A percentile compares a stretch with the other conserved stretches of the same genome.
phyloP scores from a whole-genome alignment of 495 filamentous ascomycete species.

The Podospora pseudocomata region DNA sequence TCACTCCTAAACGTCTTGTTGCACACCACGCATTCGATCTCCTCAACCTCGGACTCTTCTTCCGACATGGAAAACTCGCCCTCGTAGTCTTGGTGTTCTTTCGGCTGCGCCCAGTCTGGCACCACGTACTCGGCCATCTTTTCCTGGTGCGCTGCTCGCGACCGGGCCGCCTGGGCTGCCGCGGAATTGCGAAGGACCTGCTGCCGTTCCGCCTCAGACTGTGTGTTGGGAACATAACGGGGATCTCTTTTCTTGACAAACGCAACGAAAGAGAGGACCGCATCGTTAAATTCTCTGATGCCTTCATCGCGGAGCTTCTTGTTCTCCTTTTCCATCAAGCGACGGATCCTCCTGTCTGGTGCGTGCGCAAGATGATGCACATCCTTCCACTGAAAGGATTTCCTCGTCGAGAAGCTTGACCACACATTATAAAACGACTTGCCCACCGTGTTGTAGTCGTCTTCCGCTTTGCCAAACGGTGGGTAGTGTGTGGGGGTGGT shows the following conservation, averaged over 20 bases:
- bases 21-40: constrained; percentile 88
- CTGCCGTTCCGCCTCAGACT: constrained; percentile 77
- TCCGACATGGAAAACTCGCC: constrained; percentile 44
- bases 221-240: constrained; percentile 62
- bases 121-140: constrained; percentile 61
- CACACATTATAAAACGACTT: constrained; percentile 79
- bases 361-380: constrained; percentile 76
- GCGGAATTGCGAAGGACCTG: constrained; percentile 72
- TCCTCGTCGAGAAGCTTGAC: constrained; percentile 77
- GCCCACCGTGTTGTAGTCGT: constrained; percentile 66
- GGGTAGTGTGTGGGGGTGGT: constrained; percentile 60
- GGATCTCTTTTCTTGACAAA: constrained; percentile 95
- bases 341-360: constrained; percentile 75
- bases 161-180: constrained; percentile 77
- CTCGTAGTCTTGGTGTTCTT: constrained; percentile 39
- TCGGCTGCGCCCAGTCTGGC: constrained; percentile 73
- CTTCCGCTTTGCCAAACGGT: constrained; percentile 67
- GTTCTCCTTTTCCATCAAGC: constrained; percentile 95
- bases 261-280: constrained; percentile 77
- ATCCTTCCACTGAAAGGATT: constrained; percentile 88
- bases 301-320: constrained; percentile 76
- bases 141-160: constrained; percentile 74
- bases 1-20: constrained; percentile 91
- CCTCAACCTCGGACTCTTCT: constrained; percentile 57
- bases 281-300: constrained; percentile 86